Base-by-base conservation (phyloP, 495 filamentous ascomycete genomes). In the Neurospora sp. region DNA sequence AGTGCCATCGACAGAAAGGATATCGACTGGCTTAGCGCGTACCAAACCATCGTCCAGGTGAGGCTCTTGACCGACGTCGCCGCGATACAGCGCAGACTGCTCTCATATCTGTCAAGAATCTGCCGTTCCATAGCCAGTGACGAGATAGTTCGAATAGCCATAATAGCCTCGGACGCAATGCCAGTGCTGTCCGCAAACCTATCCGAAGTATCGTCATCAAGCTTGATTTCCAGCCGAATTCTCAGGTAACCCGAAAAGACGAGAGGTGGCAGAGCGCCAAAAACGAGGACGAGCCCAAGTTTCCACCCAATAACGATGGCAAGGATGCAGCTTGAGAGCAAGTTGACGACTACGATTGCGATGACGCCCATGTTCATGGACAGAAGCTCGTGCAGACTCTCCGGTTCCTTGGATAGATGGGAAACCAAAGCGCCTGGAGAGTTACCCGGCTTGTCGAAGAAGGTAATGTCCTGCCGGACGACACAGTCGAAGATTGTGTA, bases 371-470 rank as follows among this genome's bases (percentile, higher is more conserved):
- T 81, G 71, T 88, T 88, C 38, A 80, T 76, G 18, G 87, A 86
- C 20, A 91, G 77, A 3, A 92, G 81, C 69, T 91, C 88, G 74
- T 92, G 86, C 0, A 92, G 74, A 22, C 85, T 82, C 37, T 85
- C 87, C 1, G 89, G 88, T 70, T 89, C 85, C 44, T 82, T 83
- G 7, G 86, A 83, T 3, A 91, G 82, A 11, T 84, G 85, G 4
- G 87, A 84, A 6, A 85, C 85, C 46, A 93, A 79, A 2, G 89
- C 83, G 3, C 90, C 91, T 10, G 86, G 82, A 4, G 88, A 86
- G 73, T 91, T 89, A 35, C 87, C 84, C 39, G 82, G 78, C 1
- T 79, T 78, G 78, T 93, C 90, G 74, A 89, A 93, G 78, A 90
- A 92, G 1, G 81, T 76, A 41, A 87, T 85, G 53, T 86, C 84